Percentiles rank a stretch among this genome's conserved stretches.
Evolutionary conservation across 2,329 filamentous ascomycete genomes (phyloP).

Genomic region (Xylariaceae sp.): DNA sequence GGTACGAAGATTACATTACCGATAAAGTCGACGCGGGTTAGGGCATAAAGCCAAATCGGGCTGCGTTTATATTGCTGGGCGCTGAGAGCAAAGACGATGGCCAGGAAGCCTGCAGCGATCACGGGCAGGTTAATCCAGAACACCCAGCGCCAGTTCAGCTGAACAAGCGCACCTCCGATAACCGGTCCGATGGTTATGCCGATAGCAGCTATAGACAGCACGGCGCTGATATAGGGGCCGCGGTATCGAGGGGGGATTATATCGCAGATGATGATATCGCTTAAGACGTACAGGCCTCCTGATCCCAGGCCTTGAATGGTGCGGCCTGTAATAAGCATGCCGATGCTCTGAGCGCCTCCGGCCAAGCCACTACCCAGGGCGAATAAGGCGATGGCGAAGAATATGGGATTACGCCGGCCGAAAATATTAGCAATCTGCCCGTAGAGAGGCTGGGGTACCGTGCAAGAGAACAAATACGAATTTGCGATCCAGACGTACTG

Average conservation of each 20-base stretch:
- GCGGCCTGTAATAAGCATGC: constrained; percentile 33
- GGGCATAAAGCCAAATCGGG: not conserved
- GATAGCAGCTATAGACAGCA: constrained; percentile 22
- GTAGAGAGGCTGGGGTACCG: constrained; percentile 34
- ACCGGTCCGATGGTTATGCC: constrained; percentile 24
- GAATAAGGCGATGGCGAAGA: constrained; percentile 32
- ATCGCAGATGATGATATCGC: constrained; percentile 40
- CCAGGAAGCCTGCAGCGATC: constrained; percentile 15
- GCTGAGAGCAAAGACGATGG: constrained; percentile 24
- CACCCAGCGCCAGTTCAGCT: constrained; percentile 28
- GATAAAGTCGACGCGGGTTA: constrained; percentile 25
- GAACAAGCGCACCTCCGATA: constrained; percentile 15
- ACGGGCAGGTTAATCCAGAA: constrained; percentile 29
- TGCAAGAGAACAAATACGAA: constrained; percentile 13
- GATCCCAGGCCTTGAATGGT: constrained; percentile 34
- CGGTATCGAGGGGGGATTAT: constrained; percentile 38
- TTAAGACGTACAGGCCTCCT: constrained; percentile 26
- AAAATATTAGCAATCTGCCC: constrained; percentile 39
- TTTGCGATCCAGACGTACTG: constrained; percentile 12
- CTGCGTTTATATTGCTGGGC: constrained; percentile 2
- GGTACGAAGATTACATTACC: constrained; percentile 28
- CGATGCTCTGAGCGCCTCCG: constrained; percentile 30
- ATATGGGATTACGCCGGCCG: constrained; percentile 31
- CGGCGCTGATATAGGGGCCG: constrained; percentile 29
- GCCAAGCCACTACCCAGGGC: constrained; percentile 36